Base-by-base conservation (phyloP, 768 basidiomycete species). In the Tylopilus balloui region DNA sequence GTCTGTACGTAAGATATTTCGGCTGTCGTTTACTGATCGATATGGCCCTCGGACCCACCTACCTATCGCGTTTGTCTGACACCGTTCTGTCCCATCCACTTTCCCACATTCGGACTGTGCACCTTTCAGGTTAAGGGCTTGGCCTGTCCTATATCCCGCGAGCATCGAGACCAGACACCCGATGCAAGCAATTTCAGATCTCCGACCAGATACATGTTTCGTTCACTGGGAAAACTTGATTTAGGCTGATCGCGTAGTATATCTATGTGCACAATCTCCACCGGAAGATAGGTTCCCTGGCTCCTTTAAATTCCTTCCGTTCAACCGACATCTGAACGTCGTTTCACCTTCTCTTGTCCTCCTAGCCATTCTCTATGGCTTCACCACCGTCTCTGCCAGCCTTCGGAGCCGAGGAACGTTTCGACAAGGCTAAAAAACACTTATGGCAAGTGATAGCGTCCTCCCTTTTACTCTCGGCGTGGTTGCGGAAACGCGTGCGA, bases 171-270 rank as follows among this genome's bases (percentile, higher is more conserved):
- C 64, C 66, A 66, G 53, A 66, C 54, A 44, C 63, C 61, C 66
- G 68, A 63, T 63, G 54, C 52, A 56, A 63, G 53, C 48, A 62
- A 56, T 55, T 60, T 65, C 60, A 69, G 68, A 68, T 68, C 66
- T 68, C 68, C 68, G 68, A 69, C 67, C 53, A 61, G 60, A 66
- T 67, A 50, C 55, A 53, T 60, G 66, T 69, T 62, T 62, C 66
- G 64, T 54, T 64, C 58, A 61, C 55, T 57, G 62, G 68, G 53
- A 68, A 69, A 60, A 62, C 56, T 68, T 60, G 62, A 62, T 66
- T 67, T 67, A 64, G 68, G 56, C 58, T 69, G 66, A 69, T 67
- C 66, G 58, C 66, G 66, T 69, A 66, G 64, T 69, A 64, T 68
- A 69, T 69, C 68, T 69, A 68, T 64, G 64, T 68, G 59, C 61